A percentile compares a stretch with the other conserved stretches of the same genome.
These are phyloP conservation scores for Solanum sitiens DNA, from an alignment of 257 asterid genomes.

Conservation along the genomic window DNA sequence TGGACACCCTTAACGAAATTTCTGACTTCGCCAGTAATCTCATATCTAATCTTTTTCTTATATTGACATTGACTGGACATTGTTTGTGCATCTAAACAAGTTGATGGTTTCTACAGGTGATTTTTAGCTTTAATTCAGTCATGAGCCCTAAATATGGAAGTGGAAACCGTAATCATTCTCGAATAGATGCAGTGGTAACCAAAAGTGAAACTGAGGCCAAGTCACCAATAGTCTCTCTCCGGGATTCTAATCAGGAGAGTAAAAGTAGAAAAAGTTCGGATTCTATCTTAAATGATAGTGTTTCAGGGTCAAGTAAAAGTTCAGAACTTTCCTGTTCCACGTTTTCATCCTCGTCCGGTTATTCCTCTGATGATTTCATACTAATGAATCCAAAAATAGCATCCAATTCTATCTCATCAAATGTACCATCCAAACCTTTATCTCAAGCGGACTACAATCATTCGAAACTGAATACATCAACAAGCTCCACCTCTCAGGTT, in stretches of 20 bases:
- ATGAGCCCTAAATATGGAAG: conserved; percentile 28
- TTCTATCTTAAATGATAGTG: conserved; percentile 1
- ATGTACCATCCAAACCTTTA: not conserved
- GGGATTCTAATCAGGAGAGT: conserved; percentile 9
- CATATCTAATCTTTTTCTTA: not conserved
- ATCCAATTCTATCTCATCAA: conserved; percentile 8
- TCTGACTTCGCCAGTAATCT: no score
- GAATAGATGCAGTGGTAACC: conserved; percentile 4
- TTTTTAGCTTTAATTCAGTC: conserved; percentile 2
- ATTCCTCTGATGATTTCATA: conserved; percentile 19
- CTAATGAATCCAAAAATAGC: conserved; percentile 13
- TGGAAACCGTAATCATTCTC: conserved; percentile 6
- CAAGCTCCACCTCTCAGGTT: not conserved
- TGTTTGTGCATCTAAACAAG: not conserved
- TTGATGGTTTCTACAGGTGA: not conserved
- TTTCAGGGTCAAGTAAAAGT: conserved; percentile 3
- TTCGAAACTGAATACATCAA: not conserved
- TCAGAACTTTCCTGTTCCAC: conserved; percentile 23
- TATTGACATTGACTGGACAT: not conserved
- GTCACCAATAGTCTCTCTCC: not conserved
- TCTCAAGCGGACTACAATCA: conserved; percentile 1
- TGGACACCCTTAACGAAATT: not conserved
- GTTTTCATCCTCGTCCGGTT: conserved; percentile 23
- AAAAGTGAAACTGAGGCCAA: conserved; percentile 1
- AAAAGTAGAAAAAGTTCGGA: conserved; percentile 11